Base-by-base conservation (phyloP, 768 basidiomycete species). In the Suillus tomentosus region DNA sequence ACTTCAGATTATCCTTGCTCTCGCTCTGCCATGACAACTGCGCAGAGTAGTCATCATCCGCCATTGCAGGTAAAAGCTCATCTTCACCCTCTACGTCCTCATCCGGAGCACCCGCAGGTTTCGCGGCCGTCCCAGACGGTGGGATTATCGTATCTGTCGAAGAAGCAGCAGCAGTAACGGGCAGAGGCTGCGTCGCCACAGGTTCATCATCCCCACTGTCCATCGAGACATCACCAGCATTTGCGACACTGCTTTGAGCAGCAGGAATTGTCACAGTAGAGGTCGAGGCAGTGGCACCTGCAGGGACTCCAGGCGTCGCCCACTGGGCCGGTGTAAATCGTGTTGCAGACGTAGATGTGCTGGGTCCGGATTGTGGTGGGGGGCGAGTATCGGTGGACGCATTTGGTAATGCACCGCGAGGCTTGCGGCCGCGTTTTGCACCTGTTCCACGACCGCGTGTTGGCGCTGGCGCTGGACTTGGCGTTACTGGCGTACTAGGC, bases 1-100 rank as follows among this genome's bases (percentile, higher is more conserved):
- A 93, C 92, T 92, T 94, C 36, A 94, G 78, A 72, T 94, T 94
- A 72, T 92, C 91, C 68, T 94, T 94, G 53, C 91, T 91, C 79
- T 94, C 91, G 66, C 90, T 92, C 77, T 93, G 89, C 86, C 87
- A 93, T 5, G 88, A 88, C 62, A 89, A 73, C 69, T 93, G 92
- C 2, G 91, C 90, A 13, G 91, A 92, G 74, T 92, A 94, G 67
- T 94, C 92, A 66, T 94, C 92, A 65, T 94, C 92, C 2, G 91
- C 92, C 92, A 94, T 93, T 9, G 89, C 90, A 51, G 91, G 90
- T 40, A 92, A 72, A 50, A 91, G 73, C 67, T 94, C 91, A 64
- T 94, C 92, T 58, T 93, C 91, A 11, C 84, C 90, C 63, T 89
- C 92, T 0, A 77, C 90, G n/a, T 89, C 84, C 56, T 83, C 84